These are phyloP conservation scores for Athelia sp. DNA, from an alignment of 1,284 basidiomycete species.

Conservation along the genomic window DNA sequence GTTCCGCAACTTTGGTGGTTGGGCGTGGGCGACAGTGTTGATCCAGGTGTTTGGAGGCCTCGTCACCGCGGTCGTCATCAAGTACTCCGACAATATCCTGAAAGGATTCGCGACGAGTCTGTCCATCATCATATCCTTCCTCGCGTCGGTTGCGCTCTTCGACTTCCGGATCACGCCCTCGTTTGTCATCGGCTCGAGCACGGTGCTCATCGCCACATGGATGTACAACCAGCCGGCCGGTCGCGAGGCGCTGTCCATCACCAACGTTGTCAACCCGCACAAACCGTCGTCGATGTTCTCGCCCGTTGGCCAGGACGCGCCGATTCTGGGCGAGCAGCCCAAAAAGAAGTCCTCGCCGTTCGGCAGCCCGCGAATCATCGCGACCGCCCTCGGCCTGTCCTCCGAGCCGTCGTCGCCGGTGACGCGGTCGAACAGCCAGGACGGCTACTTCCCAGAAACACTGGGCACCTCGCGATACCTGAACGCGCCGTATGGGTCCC, in stretches of 20 bases:
- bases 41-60: constrained; percentile 92
- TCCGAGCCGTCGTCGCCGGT: constrained; percentile 24
- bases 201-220: constrained; percentile 87
- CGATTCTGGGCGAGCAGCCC: constrained; percentile 55
- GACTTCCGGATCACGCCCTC: constrained; percentile 81
- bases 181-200: constrained; percentile 77
- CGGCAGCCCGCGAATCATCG: constrained; percentile 41
- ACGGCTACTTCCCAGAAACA: constrained; percentile 39
- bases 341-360: constrained; percentile 46
- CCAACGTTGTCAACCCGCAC: constrained; percentile 25
- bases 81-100: constrained; percentile 84
- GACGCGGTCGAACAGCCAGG: constrained; percentile 16
- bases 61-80: constrained; percentile 84
- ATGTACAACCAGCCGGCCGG: constrained; percentile 73
- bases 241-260: constrained; percentile 36
- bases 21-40: constrained; percentile 88
- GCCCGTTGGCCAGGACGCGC: constrained; percentile 45
- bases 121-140: constrained; percentile 90
- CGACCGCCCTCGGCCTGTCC: constrained; percentile 39
- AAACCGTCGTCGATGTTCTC: constrained; percentile 33
- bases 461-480: constrained; percentile 52
- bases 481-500: constrained; percentile 61
- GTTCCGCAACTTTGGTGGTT: constrained; percentile 78
- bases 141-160: constrained; percentile 86
- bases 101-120: constrained; percentile 94